Evolutionary conservation across 805 yeast genomes (phyloP), one percentile per base, ranked within the genome.

Genomic region (Teunomyces stri): DNA sequence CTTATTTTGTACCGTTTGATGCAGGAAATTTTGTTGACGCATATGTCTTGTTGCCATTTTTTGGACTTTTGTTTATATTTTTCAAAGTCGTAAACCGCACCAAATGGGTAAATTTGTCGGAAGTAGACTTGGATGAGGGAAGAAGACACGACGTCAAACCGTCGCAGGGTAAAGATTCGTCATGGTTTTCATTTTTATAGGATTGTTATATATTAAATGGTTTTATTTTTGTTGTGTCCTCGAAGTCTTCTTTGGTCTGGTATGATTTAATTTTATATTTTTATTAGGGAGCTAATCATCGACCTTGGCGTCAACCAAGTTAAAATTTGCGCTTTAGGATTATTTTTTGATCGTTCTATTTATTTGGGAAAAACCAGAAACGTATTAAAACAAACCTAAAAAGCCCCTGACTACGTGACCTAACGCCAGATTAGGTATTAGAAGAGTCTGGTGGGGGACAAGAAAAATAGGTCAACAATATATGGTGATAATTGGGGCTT

Each of bases 31-130:
- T 67, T 51, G 75, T 72, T 18, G 89, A 84, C 60, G 79, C 84
- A 3, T 85, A 85, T 57, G 77, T 85, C 50, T 60, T 85, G 56
- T 54, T 85, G 11, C 88, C 89, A 1, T 65, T 82, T 12, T 83
- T 81, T 51, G 66, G 72, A 22, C 54, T 82, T 12, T 43, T 74
- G 30, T 74, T 56, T 42, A 46, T 51, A 40, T 70, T 56, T 65
- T 75, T 72, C 51, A 74, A 59, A 58, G 47, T 75, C 4, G 53
- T 69, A 37, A 66, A 70, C 54, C 66, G 61, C 51, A 71, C 76
- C 13, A 68, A 67, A 49, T 71, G 73, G 66, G 70, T 78, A 16
- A 63, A 66, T 27, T 61, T 69, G 30, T 56, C 57, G 1, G 76
- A 75, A 11, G 74, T 79, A 54, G 81, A 80, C 52, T 76, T 79